Conservation (phyloP, 768 basidiomycete species). For the Lentinula boryana region DNA sequence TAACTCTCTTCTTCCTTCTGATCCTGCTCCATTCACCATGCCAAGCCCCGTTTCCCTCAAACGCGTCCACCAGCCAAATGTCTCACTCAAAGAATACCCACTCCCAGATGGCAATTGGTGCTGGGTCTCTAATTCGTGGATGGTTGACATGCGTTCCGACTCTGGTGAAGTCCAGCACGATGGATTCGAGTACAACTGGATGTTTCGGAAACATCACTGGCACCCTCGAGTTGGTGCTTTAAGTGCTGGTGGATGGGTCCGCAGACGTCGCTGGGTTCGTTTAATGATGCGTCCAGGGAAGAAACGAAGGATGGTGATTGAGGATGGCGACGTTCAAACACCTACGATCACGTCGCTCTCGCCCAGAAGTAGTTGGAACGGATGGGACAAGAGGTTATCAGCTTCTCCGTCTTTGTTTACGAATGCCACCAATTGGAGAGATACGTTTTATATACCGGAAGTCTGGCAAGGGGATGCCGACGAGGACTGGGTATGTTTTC, state of each 20-base stretch:
- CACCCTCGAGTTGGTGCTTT: slow-evolving; percentile 51
- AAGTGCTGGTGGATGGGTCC: slow-evolving; percentile 67
- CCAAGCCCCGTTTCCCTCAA: slow-evolving; percentile 28
- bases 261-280: slow-evolving; percentile 76
- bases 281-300: slow-evolving; percentile 68
- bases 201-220: slow-evolving; percentile 65
- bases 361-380: neutral
- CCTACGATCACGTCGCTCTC: slow-evolving; percentile 1
- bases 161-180: slow-evolving; percentile 47
- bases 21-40: slow-evolving; percentile 24
- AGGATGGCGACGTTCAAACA: slow-evolving; percentile 8
- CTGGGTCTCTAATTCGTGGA: slow-evolving; percentile 51
- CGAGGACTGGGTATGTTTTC: slow-evolving; percentile 45
- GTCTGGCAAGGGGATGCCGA: slow-evolving; percentile 52
- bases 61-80: slow-evolving; percentile 25
- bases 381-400: neutral
- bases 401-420: slow-evolving; percentile 14
- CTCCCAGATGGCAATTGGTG: slow-evolving; percentile 52
- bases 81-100: slow-evolving; percentile 40
- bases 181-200: slow-evolving; percentile 68
- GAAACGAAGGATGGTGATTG: slow-evolving; percentile 9
- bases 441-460: slow-evolving; percentile 20
- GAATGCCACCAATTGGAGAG: slow-evolving; percentile 5
- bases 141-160: slow-evolving; percentile 55
- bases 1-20: slow-evolving; percentile 39